Conservation (phyloP, 805 yeast genomes). For the Isabelozyma pseudorhagii region DNA sequence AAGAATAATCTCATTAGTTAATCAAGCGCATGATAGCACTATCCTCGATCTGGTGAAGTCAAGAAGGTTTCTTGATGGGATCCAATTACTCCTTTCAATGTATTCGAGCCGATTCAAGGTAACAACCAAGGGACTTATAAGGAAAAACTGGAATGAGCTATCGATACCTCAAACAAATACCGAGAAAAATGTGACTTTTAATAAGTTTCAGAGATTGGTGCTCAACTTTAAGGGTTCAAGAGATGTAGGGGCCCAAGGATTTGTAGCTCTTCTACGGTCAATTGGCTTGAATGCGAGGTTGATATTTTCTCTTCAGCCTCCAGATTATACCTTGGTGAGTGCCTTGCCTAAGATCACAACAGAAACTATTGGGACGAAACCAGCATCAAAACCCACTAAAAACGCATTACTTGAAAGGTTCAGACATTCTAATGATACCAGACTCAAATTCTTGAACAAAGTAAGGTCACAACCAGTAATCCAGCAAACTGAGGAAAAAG, state of each 20-base stretch:
- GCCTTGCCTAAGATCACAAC: conserved; percentile 9
- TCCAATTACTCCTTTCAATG: conserved; percentile 60
- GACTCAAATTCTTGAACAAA: conserved; percentile 3
- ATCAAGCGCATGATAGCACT: conserved; percentile 12
- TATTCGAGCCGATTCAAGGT: conserved; percentile 61
- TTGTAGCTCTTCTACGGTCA: conserved; percentile 70
- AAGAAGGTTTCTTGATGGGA: conserved; percentile 69
- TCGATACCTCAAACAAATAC: conserved; percentile 16
- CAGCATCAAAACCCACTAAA: not conserved
- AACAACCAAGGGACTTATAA: conserved; percentile 32
- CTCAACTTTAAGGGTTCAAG: conserved; percentile 59
- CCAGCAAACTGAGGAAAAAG: no score
- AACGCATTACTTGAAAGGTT: conserved; percentile 8
- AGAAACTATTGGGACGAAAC: conserved; percentile 1
- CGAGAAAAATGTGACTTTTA: conserved; percentile 27
- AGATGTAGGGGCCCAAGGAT: conserved; percentile 85
- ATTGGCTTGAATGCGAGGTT: conserved; percentile 70
- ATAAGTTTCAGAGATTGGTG: conserved; percentile 44
- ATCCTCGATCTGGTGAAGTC: conserved; percentile 43
- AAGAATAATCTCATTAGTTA: conserved; percentile 43
- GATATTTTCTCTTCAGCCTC: conserved; percentile 83
- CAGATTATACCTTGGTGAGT: conserved; percentile 60
- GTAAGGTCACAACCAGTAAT: conserved; percentile 5
- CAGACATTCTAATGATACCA: conserved; percentile 2
- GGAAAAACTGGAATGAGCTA: conserved; percentile 35